These are phyloP conservation scores for Trametes cinnabarina DNA, from an alignment of 768 basidiomycete genomes.

Conservation along the genomic window DNA sequence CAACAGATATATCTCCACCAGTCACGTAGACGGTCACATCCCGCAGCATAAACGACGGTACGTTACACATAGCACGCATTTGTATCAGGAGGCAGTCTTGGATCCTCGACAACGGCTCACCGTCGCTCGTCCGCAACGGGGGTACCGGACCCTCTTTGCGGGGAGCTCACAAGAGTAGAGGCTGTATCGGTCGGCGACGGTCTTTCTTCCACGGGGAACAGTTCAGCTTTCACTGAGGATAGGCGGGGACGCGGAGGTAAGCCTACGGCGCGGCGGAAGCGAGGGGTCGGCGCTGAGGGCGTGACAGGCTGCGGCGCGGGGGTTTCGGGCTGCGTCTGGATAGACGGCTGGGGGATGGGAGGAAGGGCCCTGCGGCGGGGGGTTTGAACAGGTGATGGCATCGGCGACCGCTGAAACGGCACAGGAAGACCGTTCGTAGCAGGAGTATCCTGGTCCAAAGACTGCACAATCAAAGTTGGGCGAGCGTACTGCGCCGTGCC, in stretches of 20 bases:
- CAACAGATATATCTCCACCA: too few relatives aligned
- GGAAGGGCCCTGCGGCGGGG: slow-evolving; percentile 2
- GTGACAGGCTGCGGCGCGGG: background rate
- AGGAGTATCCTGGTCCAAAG: background rate
- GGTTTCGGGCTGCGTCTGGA: background rate
- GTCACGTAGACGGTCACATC: too few relatives aligned
- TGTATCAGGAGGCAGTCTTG: background rate
- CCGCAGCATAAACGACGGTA: too few relatives aligned
- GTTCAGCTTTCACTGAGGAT: background rate
- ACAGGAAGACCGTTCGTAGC: background rate
- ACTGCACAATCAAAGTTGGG: slow-evolving; percentile 10
- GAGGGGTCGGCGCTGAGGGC: background rate
- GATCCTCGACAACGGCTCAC: background rate
- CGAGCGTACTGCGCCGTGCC: slow-evolving; percentile 4
- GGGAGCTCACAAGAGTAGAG: slow-evolving; percentile 13
- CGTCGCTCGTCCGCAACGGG: slow-evolving; percentile 7
- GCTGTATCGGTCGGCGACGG: slow-evolving; percentile 12
- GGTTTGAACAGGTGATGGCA: background rate
- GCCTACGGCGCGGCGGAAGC: slow-evolving; percentile 23
- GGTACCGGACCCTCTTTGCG: slow-evolving; percentile 15
- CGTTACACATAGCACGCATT: too few relatives aligned
- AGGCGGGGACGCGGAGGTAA: slow-evolving; percentile 30
- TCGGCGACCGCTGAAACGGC: background rate
- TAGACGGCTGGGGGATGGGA: slow-evolving; percentile 3
- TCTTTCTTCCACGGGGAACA: slow-evolving; percentile 15